Evolutionary conservation across 495 filamentous ascomycete genomes (phyloP), one percentile per base, ranked within the genome.

Genomic region (Podospora anserina): DNA sequence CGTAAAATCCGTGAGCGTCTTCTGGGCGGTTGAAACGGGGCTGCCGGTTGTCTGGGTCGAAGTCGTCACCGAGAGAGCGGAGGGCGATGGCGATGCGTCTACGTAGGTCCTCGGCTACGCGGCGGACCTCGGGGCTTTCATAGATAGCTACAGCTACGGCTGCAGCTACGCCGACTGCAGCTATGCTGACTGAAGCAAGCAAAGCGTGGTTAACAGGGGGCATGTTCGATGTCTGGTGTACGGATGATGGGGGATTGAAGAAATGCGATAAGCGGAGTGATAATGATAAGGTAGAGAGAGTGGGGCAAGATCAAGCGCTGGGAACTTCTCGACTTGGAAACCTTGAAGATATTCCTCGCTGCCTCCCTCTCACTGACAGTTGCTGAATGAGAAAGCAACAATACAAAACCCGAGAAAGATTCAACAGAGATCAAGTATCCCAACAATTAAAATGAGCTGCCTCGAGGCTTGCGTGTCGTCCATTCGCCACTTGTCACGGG

Each of bases 101-200:
- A 61, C 92, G 89, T 61, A 91, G 88, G 69, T 88, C 87, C 66
- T 90, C 85, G 63, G 93, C 84, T 82, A 90, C 90, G 80, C 89
- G 86, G 72, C 90, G 88, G 59, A 95, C 83, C 77, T 94, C 89
- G 15, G 91, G 92, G 23, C 87, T 91, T 75, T 95, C 91, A 78
- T 96, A 96, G 66, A 94, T 84, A 53, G 92, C 92, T 65, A 95
- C 88, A 6, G 92, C 91, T 56, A 92, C 91, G 67, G 91, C 92
- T 30, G 92, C 88, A 44, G 92, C 85, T 26, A 93, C 87, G 55
- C 89, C 87, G 16, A 92, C 84, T 69, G 87, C 90, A 72, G 95
- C 87, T 18, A 95, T 89, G 76, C 92, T 86, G 72, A 89, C 92
- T 94, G 82, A 77, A 64, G 81, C 74, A 58, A 81, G 62, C 26